These are phyloP conservation scores for Solanum hybrid DNA, from an alignment of 305 asterid genomes.

Conservation along the genomic window DNA sequence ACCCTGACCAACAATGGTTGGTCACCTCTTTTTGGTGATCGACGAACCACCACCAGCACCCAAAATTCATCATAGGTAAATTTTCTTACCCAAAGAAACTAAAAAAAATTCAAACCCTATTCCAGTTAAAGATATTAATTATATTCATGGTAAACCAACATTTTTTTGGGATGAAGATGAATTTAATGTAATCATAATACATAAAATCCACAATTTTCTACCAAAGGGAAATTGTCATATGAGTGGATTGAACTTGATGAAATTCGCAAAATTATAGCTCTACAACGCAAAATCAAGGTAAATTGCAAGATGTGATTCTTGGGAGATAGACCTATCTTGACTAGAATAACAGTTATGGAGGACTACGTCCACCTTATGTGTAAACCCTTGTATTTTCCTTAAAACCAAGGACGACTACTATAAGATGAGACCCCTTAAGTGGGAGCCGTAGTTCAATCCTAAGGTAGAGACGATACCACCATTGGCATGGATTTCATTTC, in stretches of 20 bases:
- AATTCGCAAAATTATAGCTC: neutral
- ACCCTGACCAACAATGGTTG: neutral
- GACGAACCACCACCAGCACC: neutral
- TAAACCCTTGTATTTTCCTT: neutral
- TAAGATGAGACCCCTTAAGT: neutral
- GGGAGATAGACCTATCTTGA: neutral
- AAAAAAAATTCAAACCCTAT: neutral
- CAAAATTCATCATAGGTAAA: neutral
- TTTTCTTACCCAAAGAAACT: neutral
- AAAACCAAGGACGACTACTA: neutral
- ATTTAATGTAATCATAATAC: neutral
- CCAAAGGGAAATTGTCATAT: neutral
- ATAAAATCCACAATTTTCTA: no score
- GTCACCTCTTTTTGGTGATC: neutral
- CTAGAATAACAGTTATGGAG: neutral
- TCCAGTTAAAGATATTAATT: neutral
- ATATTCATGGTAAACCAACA: neutral
- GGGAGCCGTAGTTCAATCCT: neutral
- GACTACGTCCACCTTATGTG: neutral
- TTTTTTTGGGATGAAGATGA: neutral
- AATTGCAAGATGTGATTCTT: neutral
- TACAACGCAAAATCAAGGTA: neutral
- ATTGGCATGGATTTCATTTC: neutral
- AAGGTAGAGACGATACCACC: neutral
- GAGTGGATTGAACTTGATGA: neutral